A percentile compares a stretch with the other conserved stretches of the same genome.
phyloP scores from a whole-genome alignment of 1,284 basidiomycete species.

The Ustilago shanxiensis region DNA sequence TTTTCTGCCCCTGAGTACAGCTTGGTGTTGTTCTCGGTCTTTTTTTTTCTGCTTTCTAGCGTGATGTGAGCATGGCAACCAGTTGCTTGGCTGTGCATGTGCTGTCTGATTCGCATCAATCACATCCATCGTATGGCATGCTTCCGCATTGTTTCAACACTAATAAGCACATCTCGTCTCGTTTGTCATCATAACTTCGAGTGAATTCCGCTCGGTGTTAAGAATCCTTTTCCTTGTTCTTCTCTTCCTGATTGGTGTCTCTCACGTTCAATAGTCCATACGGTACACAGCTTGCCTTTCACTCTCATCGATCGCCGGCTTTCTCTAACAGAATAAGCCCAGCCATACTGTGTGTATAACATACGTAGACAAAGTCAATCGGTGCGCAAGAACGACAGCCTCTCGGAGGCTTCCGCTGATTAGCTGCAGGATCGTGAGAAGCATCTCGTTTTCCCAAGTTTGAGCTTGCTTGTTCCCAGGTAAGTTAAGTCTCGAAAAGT shows the following conservation, averaged over 20 bases:
- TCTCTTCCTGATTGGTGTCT: not conserved
- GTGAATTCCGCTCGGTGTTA: not conserved
- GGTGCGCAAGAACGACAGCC: not conserved
- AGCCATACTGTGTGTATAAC: too few species aligned
- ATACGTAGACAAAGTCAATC: not conserved
- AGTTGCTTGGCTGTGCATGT: not conserved
- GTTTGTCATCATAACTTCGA: conserved; percentile 12
- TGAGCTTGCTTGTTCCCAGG: not conserved
- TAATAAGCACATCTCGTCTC: not conserved
- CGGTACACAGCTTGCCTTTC: not conserved
- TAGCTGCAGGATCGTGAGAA: not conserved
- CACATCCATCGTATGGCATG: too few species aligned
- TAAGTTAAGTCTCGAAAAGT: not conserved
- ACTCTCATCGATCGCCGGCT: not conserved
- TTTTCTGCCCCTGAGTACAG: not conserved
- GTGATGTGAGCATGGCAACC: not conserved
- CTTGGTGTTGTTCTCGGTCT: not conserved
- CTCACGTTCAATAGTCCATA: not conserved
- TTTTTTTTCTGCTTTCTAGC: not conserved
- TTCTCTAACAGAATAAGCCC: too few species aligned
- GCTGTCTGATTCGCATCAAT: not conserved
- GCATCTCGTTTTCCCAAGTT: not conserved
- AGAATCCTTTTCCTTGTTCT: not conserved
- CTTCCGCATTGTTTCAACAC: too few species aligned
- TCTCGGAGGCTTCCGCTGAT: conserved; percentile 1